Base-by-base conservation (phyloP, 202 grass and related monocot species). In the Hordeum pubiflorum region DNA sequence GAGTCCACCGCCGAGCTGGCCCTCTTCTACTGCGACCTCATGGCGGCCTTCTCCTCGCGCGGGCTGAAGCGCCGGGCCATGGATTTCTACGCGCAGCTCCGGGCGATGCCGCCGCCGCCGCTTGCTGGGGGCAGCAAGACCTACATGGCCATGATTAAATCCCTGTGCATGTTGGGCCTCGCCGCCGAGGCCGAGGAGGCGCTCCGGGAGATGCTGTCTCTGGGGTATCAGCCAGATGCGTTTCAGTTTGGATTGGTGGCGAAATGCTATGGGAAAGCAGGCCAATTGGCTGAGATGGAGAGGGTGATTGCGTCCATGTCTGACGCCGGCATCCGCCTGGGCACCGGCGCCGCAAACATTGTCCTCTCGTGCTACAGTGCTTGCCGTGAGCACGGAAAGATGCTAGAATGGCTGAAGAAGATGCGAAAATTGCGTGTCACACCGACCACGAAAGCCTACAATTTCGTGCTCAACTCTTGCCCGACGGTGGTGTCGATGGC, bases 21-120 rank as follows among this genome's bases (percentile, higher is more conserved):
- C 33, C 62, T 91, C 34, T 98, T 98, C 80, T 94, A 89, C 80
- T 93, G 82, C 67, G 87, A 93, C 80, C 90, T 98, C 70, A 93
- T 98, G 33, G 86, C 84, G 26, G 80, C 88, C 37, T 89, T 94
- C 82, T 93, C 89, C 50, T 77, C 87, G 10, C 88, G 73, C 0
- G 95, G 92, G 0, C 27, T 98, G 37, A 93, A 67, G 41, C 55
- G 71, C 21, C 79, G 71, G 1, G 86, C 82, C 0, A 81, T 82
- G 70, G 82, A 91, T 72, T 85, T 89, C 59, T 94, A 89, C 48
- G 5, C 37, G 0, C 85, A 87, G 48, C 66, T 95, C 32, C 72
- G 76, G 3, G 69, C 80, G 34, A 80, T 88, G 38, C 88, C 88
- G 0, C 67, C 88, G 0, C 67, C 87, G 38, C 86, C 88, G 2